Percentiles rank a stretch among this genome's conserved stretches.
These are phyloP conservation scores for Acacia acuminata DNA, from an alignment of 306 rosid genomes.

Conservation along the genomic window DNA sequence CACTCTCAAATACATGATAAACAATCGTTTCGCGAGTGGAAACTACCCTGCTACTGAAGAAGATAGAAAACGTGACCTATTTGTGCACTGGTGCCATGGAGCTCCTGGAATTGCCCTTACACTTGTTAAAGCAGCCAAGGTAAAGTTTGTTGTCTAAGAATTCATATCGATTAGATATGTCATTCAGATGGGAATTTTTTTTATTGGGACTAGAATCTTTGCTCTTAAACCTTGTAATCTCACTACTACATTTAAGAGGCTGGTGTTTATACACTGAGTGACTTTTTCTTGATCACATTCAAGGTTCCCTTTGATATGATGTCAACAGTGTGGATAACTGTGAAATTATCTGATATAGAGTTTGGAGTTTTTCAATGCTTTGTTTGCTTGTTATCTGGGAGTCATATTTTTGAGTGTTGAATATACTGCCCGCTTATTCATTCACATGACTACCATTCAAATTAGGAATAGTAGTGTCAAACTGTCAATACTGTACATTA, in stretches of 20 bases:
- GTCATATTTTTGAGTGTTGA: not conserved
- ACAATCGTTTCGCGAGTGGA: constrained; percentile 55
- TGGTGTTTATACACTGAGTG: constrained; percentile 10
- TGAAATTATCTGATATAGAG: not conserved
- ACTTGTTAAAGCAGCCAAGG: constrained; percentile 83
- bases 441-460: not conserved
- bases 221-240: constrained; percentile 11
- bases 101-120: constrained; percentile 80
- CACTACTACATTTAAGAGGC: not conserved
- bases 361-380: not conserved
- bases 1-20: constrained; percentile 70
- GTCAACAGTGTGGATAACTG: not conserved
- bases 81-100: constrained; percentile 92
- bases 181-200: constrained; percentile 5
- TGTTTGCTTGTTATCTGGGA: not conserved
- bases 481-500: not conserved
- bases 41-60: constrained; percentile 69
- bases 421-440: not conserved
- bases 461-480: not conserved
- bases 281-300: constrained; percentile 7
- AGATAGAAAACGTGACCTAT: constrained; percentile 52
- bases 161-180: not conserved
- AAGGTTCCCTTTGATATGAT: not conserved
- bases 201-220: not conserved
- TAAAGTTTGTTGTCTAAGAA: constrained; percentile 28